These are phyloP conservation scores for Fusarium sp. DNA, from an alignment of 2,329 filamentous ascomycete genomes.

Conservation along the genomic window DNA sequence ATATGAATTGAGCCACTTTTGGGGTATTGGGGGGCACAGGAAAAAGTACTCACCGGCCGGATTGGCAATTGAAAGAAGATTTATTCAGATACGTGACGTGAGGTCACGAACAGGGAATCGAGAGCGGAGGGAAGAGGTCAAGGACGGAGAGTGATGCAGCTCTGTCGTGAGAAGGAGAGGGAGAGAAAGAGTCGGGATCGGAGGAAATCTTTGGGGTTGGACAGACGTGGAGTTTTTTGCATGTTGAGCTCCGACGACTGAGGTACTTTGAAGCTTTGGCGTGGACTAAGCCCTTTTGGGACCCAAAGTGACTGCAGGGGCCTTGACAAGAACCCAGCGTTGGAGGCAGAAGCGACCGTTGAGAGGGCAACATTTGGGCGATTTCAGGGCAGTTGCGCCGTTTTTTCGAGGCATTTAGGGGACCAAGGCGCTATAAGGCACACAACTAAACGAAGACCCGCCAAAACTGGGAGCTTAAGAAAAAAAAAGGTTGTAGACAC, in stretches of 20 bases:
- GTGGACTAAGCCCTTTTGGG: slow-evolving; percentile 44
- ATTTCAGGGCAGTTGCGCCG: slow-evolving; percentile 7
- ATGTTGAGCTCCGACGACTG: slow-evolving; percentile 54
- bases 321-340: slow-evolving; percentile 24
- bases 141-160: slow-evolving; percentile 41
- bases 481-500: slow-evolving; percentile 24
- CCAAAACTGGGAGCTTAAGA: slow-evolving; percentile 24
- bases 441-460: slow-evolving; percentile 20
- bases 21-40: neutral
- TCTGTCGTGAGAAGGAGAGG: slow-evolving; percentile 49
- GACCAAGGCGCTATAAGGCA: slow-evolving; percentile 18
- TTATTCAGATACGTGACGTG: slow-evolving; percentile 37
- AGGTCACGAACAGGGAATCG: slow-evolving; percentile 33
- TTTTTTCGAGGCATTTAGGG: slow-evolving; percentile 18
- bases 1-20: slow-evolving; percentile 34
- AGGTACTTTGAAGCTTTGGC: slow-evolving; percentile 50
- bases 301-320: slow-evolving; percentile 29
- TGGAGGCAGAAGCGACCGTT: slow-evolving; percentile 29
- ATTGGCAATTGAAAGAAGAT: slow-evolving; percentile 41
- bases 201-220: slow-evolving; percentile 53
- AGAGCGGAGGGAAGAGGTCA: slow-evolving; percentile 31
- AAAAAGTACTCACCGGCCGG: slow-evolving; percentile 40
- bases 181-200: slow-evolving; percentile 48
- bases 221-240: slow-evolving; percentile 53
- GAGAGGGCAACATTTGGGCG: slow-evolving; percentile 30